Percentiles rank a stretch among this genome's conserved stretches.
These are phyloP conservation scores for Boechera divaricarpa DNA, from an alignment of 345 rosid genomes.

Conservation along the genomic window DNA sequence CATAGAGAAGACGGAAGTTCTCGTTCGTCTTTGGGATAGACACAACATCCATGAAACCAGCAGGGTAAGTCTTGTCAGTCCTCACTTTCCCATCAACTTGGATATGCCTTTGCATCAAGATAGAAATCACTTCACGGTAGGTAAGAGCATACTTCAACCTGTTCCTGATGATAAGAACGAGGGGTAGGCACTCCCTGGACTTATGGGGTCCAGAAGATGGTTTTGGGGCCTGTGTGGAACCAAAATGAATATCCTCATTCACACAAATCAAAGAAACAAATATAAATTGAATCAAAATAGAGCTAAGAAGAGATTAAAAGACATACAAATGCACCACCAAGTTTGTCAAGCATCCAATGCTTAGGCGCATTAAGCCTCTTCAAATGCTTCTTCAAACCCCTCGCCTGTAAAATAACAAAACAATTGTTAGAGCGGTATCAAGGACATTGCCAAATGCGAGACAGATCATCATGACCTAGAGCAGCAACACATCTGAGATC, in stretches of 20 bases:
- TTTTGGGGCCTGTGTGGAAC: constrained; percentile 42
- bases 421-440: background rate
- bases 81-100: no score
- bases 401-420: constrained; percentile 56
- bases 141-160: constrained; percentile 62
- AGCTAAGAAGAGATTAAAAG: background rate
- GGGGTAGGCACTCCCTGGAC: constrained; percentile 52
- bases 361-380: constrained; percentile 93
- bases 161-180: constrained; percentile 53
- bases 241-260: background rate
- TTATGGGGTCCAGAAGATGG: constrained; percentile 50
- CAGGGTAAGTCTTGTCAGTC: no score
- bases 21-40: no score
- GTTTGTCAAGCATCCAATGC: constrained; percentile 75
- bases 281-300: background rate
- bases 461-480: background rate
- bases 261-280: background rate
- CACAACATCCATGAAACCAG: no score
- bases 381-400: constrained; percentile 86
- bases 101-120: no score
- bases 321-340: constrained; percentile 49
- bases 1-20: no score
- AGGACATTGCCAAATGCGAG: background rate
- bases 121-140: constrained; percentile 53
- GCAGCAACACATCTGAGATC: constrained; percentile 31